A percentile compares a stretch with the other conserved stretches of the same genome.
Conservation (phyloP, 2,329 filamentous ascomycete species). For the Xylaria sp. region DNA sequence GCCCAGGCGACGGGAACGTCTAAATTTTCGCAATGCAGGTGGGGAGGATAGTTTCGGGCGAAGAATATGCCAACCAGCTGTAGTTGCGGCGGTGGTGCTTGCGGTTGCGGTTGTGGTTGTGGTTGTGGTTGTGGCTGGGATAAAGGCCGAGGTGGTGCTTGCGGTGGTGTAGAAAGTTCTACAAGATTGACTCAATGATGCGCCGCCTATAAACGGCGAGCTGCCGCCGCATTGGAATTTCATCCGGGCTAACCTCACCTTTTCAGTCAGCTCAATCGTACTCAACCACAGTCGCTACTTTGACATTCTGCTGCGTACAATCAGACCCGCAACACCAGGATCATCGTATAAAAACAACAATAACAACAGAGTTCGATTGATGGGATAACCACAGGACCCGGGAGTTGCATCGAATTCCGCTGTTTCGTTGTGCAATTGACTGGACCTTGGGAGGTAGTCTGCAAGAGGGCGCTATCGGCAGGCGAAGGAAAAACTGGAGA, state of each 20-base stretch:
- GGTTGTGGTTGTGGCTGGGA: conserved; percentile 13
- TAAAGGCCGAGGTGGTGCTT: conserved; percentile 4
- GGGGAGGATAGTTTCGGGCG: conserved; percentile 13
- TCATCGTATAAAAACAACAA: background rate
- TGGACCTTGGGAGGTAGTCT: background rate
- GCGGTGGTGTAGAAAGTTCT: conserved; percentile 37
- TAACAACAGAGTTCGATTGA: background rate
- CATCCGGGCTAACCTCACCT: conserved; percentile 24
- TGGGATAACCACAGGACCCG: background rate
- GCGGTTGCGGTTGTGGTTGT: conserved; percentile 10
- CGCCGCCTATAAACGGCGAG: conserved; percentile 38
- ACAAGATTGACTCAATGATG: conserved; percentile 35
- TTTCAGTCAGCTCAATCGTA: conserved; percentile 3
- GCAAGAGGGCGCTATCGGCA: background rate
- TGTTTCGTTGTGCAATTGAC: background rate
- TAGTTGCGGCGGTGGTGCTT: conserved; percentile 11
- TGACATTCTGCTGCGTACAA: background rate
- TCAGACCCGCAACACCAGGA: conserved; percentile 1
- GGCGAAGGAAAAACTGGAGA: conserved; percentile 9
- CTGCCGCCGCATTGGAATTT: conserved; percentile 32
- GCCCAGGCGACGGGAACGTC: conserved; percentile 9
- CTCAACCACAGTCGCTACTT: conserved; percentile 5
- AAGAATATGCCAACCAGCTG: conserved; percentile 15
- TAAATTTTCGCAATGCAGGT: conserved; percentile 12
- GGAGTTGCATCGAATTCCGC: background rate